Percentiles rank a stretch among this genome's conserved stretches.
These are phyloP conservation scores for Amphichorda felina DNA, from an alignment of 2,329 filamentous ascomycete genomes.

Conservation along the genomic window DNA sequence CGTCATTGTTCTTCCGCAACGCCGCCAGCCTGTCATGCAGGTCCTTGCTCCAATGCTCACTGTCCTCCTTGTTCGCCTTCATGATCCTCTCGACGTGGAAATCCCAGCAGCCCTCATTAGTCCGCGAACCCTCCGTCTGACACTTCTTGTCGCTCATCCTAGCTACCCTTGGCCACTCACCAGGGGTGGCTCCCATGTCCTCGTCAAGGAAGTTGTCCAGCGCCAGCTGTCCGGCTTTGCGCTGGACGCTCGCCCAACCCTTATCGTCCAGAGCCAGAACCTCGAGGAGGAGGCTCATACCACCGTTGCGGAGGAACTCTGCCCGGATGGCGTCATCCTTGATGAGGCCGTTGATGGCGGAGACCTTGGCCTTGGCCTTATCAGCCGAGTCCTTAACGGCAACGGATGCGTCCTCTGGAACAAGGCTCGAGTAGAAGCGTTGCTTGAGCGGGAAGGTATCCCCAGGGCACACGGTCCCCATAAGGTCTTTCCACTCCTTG, in stretches of 20 bases:
- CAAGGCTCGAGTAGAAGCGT: conserved; percentile 27
- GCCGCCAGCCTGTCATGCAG: conserved; percentile 21
- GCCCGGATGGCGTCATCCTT: conserved; percentile 37
- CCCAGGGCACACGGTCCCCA: conserved; percentile 22
- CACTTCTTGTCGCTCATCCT: conserved; percentile 24
- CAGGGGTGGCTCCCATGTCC: conserved; percentile 45
- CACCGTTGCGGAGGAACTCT: conserved; percentile 41
- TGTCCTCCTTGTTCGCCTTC: conserved; percentile 21
- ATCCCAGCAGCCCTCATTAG: conserved; percentile 45
- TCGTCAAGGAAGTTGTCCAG: conserved; percentile 57
- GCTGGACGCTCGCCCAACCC: conserved; percentile 37
- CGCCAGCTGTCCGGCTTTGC: conserved; percentile 44
- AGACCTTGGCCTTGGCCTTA: conserved; percentile 27
- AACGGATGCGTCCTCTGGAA: conserved; percentile 13
- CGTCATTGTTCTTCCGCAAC: conserved; percentile 14
- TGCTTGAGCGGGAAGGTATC: conserved; percentile 17
- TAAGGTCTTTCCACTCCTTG: conserved; percentile 31
- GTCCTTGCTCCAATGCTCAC: conserved; percentile 33
- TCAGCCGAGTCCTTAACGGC: conserved; percentile 8
- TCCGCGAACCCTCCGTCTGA: conserved; percentile 13
- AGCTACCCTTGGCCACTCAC: conserved; percentile 38
- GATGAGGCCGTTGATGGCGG: conserved; percentile 43
- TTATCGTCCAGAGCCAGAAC: conserved; percentile 35
- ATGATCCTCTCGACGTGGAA: conserved; percentile 32
- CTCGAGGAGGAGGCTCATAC: conserved; percentile 41